phyloP scores from a whole-genome alignment of 2,329 filamentous ascomycete genomes.

The Xylaria sp. region DNA sequence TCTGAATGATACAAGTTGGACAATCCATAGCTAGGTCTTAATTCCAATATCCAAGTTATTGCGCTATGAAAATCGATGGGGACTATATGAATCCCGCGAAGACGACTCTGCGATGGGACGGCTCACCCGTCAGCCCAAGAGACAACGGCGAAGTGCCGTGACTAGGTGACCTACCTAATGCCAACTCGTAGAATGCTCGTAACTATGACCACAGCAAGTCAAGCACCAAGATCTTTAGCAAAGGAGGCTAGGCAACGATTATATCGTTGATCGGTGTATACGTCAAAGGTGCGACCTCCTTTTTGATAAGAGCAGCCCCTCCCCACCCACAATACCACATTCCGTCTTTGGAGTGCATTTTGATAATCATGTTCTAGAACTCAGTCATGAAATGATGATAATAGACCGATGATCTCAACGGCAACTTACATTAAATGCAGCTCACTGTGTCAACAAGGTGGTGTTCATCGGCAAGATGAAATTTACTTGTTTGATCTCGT shows the following conservation, averaged over 20 bases:
- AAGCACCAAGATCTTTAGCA: too few relatives aligned
- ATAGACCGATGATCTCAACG: neutral
- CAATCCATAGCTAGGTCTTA: neutral
- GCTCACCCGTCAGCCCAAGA: neutral
- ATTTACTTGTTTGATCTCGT: conserved; percentile 2
- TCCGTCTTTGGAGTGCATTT: conserved; percentile 23
- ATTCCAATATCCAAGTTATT: neutral
- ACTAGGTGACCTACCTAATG: too few relatives aligned
- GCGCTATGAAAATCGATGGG: neutral
- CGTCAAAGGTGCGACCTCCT: neutral
- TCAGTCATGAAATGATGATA: neutral
- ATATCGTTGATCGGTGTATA: neutral
- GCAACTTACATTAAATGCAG: neutral
- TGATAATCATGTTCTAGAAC: neutral
- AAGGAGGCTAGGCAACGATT: neutral
- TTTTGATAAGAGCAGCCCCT: conserved; percentile 18
- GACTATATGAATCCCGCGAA: too few relatives aligned
- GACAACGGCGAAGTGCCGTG: neutral
- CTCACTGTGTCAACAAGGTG: neutral
- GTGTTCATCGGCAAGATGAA: conserved; percentile 14
- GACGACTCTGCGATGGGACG: neutral
- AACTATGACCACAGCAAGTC: neutral
- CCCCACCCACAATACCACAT: conserved; percentile 33
- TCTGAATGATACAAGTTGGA: conserved; percentile 1
- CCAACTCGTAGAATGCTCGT: neutral